These are phyloP conservation scores for Boletus sp. DNA, from an alignment of 768 basidiomycete species.

Conservation along the genomic window DNA sequence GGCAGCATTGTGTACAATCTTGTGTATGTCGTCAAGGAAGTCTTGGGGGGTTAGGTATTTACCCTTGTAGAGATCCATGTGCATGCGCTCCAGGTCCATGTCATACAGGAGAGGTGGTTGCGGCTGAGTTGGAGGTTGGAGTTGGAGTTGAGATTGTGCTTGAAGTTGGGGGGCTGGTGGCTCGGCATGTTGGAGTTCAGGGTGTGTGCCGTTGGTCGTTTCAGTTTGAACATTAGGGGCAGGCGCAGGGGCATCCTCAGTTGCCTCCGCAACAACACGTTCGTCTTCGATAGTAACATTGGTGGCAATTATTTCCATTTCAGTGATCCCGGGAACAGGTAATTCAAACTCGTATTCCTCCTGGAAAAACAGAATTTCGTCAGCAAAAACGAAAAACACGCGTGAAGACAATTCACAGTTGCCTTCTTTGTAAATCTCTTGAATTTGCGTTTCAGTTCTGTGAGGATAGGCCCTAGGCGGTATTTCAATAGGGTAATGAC, in stretches of 20 bases:
- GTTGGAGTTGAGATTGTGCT: constrained; percentile 35
- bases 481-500: constrained; percentile 80
- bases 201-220: constrained; percentile 37
- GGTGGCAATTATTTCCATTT: constrained; percentile 37
- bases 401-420: constrained; percentile 45
- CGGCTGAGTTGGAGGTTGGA: constrained; percentile 36
- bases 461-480: constrained; percentile 85
- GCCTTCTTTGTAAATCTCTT: constrained; percentile 85
- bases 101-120: constrained; percentile 58
- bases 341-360: constrained; percentile 69
- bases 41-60: constrained; percentile 85
- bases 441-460: constrained; percentile 88
- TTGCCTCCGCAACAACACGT: constrained; percentile 45
- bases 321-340: constrained; percentile 21
- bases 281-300: constrained; percentile 36
- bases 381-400: background rate
- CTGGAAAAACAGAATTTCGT: constrained; percentile 36
- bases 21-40: constrained; percentile 79
- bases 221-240: constrained; percentile 31
- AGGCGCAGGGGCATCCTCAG: constrained; percentile 29
- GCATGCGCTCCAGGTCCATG: constrained; percentile 92
- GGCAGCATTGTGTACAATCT: constrained; percentile 74
- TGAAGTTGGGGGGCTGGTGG: constrained; percentile 32
- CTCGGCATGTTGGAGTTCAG: constrained; percentile 17
- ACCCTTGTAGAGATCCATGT: constrained; percentile 75